phyloP scores from a whole-genome alignment of 805 yeast species.

The Myxozyma neotropica region DNA sequence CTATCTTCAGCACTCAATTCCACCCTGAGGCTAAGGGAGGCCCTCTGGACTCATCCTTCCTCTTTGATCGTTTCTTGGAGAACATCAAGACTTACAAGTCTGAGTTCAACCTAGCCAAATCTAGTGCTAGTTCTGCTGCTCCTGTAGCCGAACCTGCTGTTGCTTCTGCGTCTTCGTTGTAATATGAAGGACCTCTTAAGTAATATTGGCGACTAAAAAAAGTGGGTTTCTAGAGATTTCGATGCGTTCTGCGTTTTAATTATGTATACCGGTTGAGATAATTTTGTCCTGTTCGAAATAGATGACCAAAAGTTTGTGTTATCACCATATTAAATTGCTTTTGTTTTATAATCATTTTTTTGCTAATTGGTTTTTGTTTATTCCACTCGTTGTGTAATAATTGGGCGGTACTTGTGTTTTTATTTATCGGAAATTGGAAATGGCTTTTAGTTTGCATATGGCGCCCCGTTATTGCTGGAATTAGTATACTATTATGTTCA shows the following conservation, averaged over 20 bases:
- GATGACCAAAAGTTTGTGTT: too few relatives aligned
- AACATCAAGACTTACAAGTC: conserved; percentile 62
- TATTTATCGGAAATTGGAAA: not conserved
- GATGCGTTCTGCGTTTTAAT: too few relatives aligned
- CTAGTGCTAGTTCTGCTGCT: conserved; percentile 5
- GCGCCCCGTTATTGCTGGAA: not conserved
- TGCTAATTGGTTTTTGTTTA: not conserved
- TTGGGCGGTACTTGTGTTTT: too few relatives aligned
- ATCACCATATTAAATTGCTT: too few relatives aligned
- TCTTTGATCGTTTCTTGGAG: conserved; percentile 86
- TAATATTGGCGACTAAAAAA: not conserved
- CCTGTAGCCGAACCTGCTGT: conserved; percentile 12
- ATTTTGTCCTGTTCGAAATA: too few relatives aligned
- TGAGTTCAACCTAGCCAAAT: conserved; percentile 4
- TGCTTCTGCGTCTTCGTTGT: conserved; percentile 18
- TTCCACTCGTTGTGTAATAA: not conserved
- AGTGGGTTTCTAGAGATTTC: not conserved
- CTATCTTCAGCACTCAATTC: conserved; percentile 95
- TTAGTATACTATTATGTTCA: not conserved
- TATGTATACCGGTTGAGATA: too few relatives aligned
- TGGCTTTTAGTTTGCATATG: not conserved
- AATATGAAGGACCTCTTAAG: not conserved
- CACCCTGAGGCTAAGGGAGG: conserved; percentile 99
- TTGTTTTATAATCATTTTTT: too few relatives aligned
- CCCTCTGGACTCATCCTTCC: conserved; percentile 87